Evolutionary conservation across 805 yeast species (phyloP).

Genomic region (Metschnikowia noctiluminum): DNA sequence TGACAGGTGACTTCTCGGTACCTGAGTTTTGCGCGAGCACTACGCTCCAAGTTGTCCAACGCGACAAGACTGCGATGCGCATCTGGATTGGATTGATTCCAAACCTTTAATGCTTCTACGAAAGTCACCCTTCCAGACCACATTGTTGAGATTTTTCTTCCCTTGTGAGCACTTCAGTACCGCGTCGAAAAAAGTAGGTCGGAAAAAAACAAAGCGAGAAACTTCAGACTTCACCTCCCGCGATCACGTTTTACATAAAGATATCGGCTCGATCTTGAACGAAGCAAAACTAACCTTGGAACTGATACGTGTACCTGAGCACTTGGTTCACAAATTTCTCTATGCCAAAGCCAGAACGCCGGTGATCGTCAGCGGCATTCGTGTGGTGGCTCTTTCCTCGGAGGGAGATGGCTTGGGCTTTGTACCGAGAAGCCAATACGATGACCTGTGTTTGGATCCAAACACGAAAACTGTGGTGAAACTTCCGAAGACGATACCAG

Average conservation of each 20-base stretch:
- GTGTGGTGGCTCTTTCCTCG: conserved; percentile 25
- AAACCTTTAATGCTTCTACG: background rate
- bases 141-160: too few species aligned
- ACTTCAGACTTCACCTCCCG: conserved; percentile 28
- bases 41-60: too few species aligned
- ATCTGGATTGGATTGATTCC: too few species aligned
- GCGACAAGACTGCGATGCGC: too few species aligned
- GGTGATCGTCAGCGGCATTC: conserved; percentile 15
- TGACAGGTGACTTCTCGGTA: too few species aligned
- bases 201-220: conserved; percentile 28
- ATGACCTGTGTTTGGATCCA: conserved; percentile 9
- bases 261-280: conserved; percentile 23
- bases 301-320: conserved; percentile 20
- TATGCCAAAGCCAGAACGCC: conserved; percentile 18
- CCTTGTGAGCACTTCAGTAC: background rate
- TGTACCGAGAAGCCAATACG: conserved; percentile 21
- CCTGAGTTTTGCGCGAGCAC: too few species aligned
- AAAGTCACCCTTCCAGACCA: background rate
- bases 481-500: conserved; percentile 39
- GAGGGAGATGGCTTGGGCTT: conserved; percentile 40
- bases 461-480: conserved; percentile 20
- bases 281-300: conserved; percentile 10
- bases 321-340: conserved; percentile 23
- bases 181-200: background rate
- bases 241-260: conserved; percentile 23